A percentile compares a stretch with the other conserved stretches of the same genome.
Conservation (phyloP, 1,284 basidiomycete genomes). For the Fomitopsis schrenkii region DNA sequence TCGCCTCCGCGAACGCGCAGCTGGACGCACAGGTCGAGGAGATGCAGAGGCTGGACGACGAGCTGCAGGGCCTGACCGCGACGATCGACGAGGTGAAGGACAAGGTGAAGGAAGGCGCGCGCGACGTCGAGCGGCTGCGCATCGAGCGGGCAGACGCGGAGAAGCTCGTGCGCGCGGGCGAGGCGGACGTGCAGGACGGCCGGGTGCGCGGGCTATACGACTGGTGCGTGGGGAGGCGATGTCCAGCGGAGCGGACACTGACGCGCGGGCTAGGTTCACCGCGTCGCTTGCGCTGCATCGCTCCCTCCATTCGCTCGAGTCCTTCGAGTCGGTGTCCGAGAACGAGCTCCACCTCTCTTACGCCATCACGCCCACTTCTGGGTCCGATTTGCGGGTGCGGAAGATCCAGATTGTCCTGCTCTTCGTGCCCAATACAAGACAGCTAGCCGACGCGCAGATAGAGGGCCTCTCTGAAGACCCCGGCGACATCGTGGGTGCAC, state of each 20-base stretch:
- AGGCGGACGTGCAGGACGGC: conserved; percentile 63
- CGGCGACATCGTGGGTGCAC: conserved; percentile 56
- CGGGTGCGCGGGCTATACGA: conserved; percentile 61
- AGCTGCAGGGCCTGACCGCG: conserved; percentile 39
- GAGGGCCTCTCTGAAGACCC: conserved; percentile 50
- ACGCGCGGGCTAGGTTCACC: conserved; percentile 52
- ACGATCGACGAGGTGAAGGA: conserved; percentile 53
- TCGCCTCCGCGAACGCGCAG: conserved; percentile 64
- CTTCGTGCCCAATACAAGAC: conserved; percentile 64
- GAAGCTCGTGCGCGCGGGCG: conserved; percentile 55
- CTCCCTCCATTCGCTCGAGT: conserved; percentile 54
- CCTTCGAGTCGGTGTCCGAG: conserved; percentile 57
- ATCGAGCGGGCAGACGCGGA: conserved; percentile 68
- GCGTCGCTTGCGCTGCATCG: conserved; percentile 63
- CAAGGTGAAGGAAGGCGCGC: conserved; percentile 49
- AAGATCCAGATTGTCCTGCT: conserved; percentile 53
- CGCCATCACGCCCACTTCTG: conserved; percentile 30
- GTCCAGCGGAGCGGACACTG: not conserved
- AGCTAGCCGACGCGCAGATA: conserved; percentile 54
- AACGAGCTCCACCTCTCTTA: conserved; percentile 76
- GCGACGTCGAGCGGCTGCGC: conserved; percentile 61
- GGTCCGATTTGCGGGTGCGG: conserved; percentile 12
- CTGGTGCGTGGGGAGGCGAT: conserved; percentile 42
- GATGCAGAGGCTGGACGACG: conserved; percentile 70
- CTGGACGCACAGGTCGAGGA: conserved; percentile 67